A percentile compares a stretch with the other conserved stretches of the same genome.
Evolutionary conservation across 306 rosid species (phyloP).

Genomic region (Glycine soja): DNA sequence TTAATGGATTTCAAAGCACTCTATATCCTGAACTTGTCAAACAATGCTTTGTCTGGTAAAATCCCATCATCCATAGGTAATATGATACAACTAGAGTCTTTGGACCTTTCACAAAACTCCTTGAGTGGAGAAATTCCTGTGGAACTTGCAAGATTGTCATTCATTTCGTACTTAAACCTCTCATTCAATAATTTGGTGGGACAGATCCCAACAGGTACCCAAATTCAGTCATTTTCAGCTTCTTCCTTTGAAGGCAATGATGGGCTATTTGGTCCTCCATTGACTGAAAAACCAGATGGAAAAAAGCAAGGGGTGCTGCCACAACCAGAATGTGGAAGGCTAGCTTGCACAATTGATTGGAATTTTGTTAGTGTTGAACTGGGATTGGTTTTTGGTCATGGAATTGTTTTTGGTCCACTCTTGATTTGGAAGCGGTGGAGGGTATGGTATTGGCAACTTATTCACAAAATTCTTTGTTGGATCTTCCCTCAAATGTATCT

Average conservation of each 20-base stretch:
- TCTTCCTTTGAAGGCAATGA: neutral
- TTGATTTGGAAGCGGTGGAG: conserved; percentile 41
- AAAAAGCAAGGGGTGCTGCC: neutral
- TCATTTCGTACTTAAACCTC: neutral
- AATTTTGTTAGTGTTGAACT: conserved; percentile 1
- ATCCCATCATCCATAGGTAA: too few relatives aligned
- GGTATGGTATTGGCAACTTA: neutral
- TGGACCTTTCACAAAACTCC: neutral
- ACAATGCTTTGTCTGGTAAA: too few relatives aligned
- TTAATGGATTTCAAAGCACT: too few relatives aligned
- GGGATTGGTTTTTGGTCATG: conserved; percentile 37
- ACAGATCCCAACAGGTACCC: neutral
- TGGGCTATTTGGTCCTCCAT: neutral
- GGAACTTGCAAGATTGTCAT: neutral
- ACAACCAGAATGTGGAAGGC: neutral
- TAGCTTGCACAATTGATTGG: neutral
- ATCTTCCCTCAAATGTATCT: conserved; percentile 28
- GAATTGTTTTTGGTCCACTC: conserved; percentile 2
- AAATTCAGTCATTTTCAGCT: too few relatives aligned
- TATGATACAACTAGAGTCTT: too few relatives aligned
- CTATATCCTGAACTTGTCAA: too few relatives aligned
- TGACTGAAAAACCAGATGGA: neutral
- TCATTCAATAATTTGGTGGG: neutral
- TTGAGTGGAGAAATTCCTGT: neutral
- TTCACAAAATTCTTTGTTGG: neutral